Evolutionary conservation across 805 yeast genomes (phyloP).

Genomic region (Starmerella cellae): DNA sequence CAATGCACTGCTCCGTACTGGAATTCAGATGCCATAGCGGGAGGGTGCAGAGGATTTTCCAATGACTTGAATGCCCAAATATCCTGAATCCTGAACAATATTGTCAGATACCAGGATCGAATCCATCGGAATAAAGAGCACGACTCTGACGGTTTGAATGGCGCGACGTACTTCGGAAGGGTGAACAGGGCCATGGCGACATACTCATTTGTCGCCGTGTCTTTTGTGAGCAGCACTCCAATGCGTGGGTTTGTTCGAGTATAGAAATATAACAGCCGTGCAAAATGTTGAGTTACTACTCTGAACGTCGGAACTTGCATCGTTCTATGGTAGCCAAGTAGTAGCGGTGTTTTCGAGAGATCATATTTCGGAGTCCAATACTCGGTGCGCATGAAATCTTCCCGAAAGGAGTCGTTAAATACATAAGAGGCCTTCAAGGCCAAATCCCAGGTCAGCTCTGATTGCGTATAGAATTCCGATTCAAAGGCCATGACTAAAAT

Average conservation of each 20-base stretch:
- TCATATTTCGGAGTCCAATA: constrained; percentile 7
- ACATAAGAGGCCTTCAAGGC: constrained; percentile 7
- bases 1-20: constrained; percentile 3
- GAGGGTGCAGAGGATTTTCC: constrained; percentile 2
- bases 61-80: constrained; percentile 4
- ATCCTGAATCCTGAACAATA: constrained; percentile 5
- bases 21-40: constrained; percentile 6
- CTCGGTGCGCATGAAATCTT: constrained; percentile 10
- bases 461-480: neutral
- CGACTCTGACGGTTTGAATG: neutral
- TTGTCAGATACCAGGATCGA: neutral
- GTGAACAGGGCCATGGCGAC: constrained; percentile 4
- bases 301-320: constrained; percentile 4
- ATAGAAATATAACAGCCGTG: constrained; percentile 4
- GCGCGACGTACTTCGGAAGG: constrained; percentile 8
- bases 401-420: constrained; percentile 10
- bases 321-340: neutral
- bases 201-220: neutral
- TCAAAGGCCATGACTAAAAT: neutral
- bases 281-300: neutral
- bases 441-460: constrained; percentile 8
- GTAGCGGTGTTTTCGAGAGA: constrained; percentile 1
- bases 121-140: neutral
- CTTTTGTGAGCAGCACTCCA: constrained; percentile 1
- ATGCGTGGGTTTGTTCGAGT: constrained; percentile 5